Evolutionary conservation across 148 eudicot genomes (phyloP).

Genomic region (Hydrangea macrophylla): DNA sequence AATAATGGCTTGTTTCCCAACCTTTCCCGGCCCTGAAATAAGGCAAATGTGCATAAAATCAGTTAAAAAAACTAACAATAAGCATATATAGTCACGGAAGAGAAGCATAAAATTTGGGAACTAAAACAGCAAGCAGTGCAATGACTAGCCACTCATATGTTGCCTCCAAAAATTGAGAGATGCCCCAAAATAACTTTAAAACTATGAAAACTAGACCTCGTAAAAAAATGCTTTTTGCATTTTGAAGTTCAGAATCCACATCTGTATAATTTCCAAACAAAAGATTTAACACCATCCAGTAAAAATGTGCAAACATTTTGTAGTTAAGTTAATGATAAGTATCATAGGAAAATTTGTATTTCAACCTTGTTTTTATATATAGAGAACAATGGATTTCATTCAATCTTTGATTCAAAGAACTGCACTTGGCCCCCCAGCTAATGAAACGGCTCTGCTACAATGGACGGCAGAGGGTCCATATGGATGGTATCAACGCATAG

Average conservation of each 20-base stretch:
- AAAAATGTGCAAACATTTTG: background rate
- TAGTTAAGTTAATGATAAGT: background rate
- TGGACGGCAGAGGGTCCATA: too few species aligned
- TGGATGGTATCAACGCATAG: background rate
- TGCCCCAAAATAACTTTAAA: background rate
- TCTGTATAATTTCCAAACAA: background rate
- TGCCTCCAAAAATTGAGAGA: background rate
- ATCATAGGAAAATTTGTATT: background rate
- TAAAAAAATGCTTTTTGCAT: background rate
- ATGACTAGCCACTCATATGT: too few species aligned
- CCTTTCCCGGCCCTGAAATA: constrained; percentile 71
- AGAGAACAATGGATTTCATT: too few species aligned
- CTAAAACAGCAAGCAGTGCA: background rate
- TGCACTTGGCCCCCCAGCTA: too few species aligned
- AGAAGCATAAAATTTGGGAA: background rate
- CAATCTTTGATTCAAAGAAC: too few species aligned
- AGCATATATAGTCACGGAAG: background rate
- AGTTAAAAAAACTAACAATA: background rate
- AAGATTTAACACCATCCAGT: too few species aligned
- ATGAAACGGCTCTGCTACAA: too few species aligned
- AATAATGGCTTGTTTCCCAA: constrained; percentile 72
- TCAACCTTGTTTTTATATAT: background rate
- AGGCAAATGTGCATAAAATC: constrained; percentile 1
- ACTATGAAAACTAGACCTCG: background rate
- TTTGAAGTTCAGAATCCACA: background rate